Evolutionary conservation across 225 moss, liverwort and hornwort genomes (phyloP).

Genomic region (Bryum argenteum): DNA sequence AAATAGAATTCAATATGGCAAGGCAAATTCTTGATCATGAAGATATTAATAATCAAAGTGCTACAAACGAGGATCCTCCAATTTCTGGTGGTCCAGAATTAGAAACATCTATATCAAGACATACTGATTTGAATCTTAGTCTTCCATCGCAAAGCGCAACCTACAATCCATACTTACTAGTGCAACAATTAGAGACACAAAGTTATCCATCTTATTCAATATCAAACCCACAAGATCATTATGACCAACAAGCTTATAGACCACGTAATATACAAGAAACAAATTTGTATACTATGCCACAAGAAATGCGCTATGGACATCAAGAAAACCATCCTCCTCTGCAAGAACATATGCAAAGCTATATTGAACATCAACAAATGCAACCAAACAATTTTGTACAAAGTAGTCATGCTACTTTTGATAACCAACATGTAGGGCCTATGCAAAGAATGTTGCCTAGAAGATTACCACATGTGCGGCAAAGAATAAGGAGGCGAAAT

Average conservation of each 20-base stretch:
- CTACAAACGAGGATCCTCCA: conserved; percentile 51
- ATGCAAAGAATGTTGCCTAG: conserved; percentile 46
- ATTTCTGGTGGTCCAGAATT: conserved; percentile 52
- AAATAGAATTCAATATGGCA: conserved; percentile 43
- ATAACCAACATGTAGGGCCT: conserved; percentile 33
- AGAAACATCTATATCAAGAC: conserved; percentile 50
- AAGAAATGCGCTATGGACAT: conserved; percentile 43
- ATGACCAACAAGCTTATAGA: conserved; percentile 38
- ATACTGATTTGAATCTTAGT: conserved; percentile 47
- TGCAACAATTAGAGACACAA: conserved; percentile 46
- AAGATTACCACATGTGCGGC: conserved; percentile 57
- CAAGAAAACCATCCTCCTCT: conserved; percentile 44
- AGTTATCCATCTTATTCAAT: conserved; percentile 43
- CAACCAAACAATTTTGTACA: conserved; percentile 44
- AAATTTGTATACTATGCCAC: conserved; percentile 38
- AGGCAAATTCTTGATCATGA: conserved; percentile 43
- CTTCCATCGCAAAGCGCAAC: conserved; percentile 39
- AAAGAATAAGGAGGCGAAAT: conserved; percentile 54
- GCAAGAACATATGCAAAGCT: conserved; percentile 48
- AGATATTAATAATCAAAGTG: conserved; percentile 46
- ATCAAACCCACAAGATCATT: conserved; percentile 39
- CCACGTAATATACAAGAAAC: conserved; percentile 33
- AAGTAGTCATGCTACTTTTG: conserved; percentile 33
- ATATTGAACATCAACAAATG: conserved; percentile 42
- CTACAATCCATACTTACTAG: conserved; percentile 49